Evolutionary conservation across 140 eudicot species (phyloP).

Genomic region (Cichorium intybus): DNA sequence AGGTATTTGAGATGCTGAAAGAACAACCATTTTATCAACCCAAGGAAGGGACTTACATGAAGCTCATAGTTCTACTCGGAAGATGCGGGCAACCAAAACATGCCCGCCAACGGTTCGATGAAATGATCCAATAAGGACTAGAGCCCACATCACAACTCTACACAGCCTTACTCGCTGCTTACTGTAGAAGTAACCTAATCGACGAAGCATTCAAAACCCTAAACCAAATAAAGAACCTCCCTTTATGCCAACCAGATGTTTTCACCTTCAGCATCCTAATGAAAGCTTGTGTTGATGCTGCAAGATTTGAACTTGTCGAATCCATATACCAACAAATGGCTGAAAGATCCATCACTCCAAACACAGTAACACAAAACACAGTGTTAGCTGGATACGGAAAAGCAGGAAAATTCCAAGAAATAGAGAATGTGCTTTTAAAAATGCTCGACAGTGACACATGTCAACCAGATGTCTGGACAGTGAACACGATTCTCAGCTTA

Average conservation of each 20-base stretch:
- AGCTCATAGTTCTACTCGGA: background rate
- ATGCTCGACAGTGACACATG: background rate
- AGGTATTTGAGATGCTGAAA: background rate
- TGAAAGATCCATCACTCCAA: background rate
- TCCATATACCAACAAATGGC: background rate
- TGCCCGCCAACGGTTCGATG: background rate
- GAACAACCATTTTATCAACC: background rate
- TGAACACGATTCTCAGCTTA: background rate
- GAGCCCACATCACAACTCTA: background rate
- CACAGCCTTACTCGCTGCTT: background rate
- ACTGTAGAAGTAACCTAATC: background rate
- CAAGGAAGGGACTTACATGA: background rate
- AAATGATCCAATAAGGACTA: background rate
- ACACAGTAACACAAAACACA: background rate
- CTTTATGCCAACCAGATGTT: background rate
- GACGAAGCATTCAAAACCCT: background rate
- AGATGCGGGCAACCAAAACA: background rate
- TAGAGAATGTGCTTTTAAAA: background rate
- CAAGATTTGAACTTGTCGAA: background rate
- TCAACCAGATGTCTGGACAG: background rate
- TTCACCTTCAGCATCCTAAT: background rate
- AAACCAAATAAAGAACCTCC: background rate
- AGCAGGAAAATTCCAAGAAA: background rate
- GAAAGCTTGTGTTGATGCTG: background rate
- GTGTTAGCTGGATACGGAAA: background rate